Evolutionary conservation across 441 rosid genomes (phyloP).

Genomic region (Jatropha multifida): DNA sequence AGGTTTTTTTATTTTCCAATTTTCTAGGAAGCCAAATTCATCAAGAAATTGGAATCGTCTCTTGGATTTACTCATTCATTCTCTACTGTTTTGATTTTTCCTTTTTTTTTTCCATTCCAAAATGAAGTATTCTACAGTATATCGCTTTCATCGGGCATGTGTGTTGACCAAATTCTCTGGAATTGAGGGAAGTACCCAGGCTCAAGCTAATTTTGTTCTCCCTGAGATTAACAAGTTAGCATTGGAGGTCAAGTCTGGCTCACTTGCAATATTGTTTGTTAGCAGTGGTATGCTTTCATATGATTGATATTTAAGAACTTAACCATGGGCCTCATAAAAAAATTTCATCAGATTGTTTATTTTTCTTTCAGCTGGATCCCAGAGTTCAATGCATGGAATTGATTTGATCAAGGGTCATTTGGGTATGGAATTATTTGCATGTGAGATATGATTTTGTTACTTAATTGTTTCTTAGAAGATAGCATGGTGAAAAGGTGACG

Average conservation of each 20-base stretch:
- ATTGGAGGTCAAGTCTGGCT: slow-evolving; percentile 73
- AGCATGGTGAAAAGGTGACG: slow-evolving; percentile 11
- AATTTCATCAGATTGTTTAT: slow-evolving; percentile 19
- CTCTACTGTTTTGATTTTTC: slow-evolving; percentile 25
- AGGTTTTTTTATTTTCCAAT: slow-evolving; percentile 40
- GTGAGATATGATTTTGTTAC: slow-evolving; percentile 33
- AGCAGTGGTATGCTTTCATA: slow-evolving; percentile 66
- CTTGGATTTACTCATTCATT: neutral
- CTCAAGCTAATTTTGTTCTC: slow-evolving; percentile 72
- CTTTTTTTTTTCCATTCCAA: slow-evolving; percentile 35
- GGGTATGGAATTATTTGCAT: slow-evolving; percentile 41
- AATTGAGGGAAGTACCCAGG: slow-evolving; percentile 59
- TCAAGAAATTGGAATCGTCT: neutral
- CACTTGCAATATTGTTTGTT: slow-evolving; percentile 79
- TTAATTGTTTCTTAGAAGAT: slow-evolving; percentile 11
- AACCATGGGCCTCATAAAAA: slow-evolving; percentile 9
- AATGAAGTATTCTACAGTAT: slow-evolving; percentile 87
- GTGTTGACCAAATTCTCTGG: slow-evolving; percentile 70
- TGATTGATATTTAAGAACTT: slow-evolving; percentile 4
- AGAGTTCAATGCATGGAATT: slow-evolving; percentile 53
- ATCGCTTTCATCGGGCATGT: slow-evolving; percentile 79
- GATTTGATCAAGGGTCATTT: slow-evolving; percentile 59
- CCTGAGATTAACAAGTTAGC: slow-evolving; percentile 85
- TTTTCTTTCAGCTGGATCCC: slow-evolving; percentile 63
- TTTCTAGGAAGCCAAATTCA: slow-evolving; percentile 15